Evolutionary conservation across 306 rosid genomes (phyloP).

Genomic region (Purshia tridentata): DNA sequence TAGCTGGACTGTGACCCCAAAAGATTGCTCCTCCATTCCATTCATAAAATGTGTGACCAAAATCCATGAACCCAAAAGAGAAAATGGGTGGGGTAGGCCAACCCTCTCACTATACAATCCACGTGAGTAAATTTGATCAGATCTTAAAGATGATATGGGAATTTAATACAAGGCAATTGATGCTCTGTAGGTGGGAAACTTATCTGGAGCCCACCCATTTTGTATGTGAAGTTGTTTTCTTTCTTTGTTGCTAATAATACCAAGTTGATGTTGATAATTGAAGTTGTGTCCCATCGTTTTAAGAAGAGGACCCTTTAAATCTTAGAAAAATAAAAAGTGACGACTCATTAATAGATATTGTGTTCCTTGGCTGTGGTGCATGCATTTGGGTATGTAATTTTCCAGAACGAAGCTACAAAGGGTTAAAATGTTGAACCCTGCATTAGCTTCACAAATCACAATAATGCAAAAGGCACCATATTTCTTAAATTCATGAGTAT

Average conservation of each 20-base stretch:
- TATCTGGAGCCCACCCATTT: constrained; percentile 25
- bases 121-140: constrained; percentile 8
- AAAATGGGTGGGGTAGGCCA: constrained; percentile 10
- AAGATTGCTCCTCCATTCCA: not conserved
- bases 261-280: constrained; percentile 7
- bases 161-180: not conserved
- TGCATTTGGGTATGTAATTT: not conserved
- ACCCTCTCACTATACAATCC: constrained; percentile 10
- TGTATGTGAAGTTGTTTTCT: not conserved
- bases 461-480: no score
- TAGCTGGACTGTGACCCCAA: constrained; percentile 14
- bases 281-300: not conserved
- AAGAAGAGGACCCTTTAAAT: not conserved
- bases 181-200: constrained; percentile 29
- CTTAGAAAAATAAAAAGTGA: not conserved
- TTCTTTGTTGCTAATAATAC: constrained; percentile 9
- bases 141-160: not conserved
- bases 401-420: not conserved
- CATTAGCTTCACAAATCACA: no score
- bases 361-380: constrained; percentile 3
- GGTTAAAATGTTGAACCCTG: no score
- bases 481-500: no score
- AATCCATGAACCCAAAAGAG: not conserved
- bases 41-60: not conserved
- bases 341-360: not conserved